These are phyloP conservation scores for Rutstroemia sp. DNA, from an alignment of 2,329 filamentous ascomycete species.

Conservation along the genomic window DNA sequence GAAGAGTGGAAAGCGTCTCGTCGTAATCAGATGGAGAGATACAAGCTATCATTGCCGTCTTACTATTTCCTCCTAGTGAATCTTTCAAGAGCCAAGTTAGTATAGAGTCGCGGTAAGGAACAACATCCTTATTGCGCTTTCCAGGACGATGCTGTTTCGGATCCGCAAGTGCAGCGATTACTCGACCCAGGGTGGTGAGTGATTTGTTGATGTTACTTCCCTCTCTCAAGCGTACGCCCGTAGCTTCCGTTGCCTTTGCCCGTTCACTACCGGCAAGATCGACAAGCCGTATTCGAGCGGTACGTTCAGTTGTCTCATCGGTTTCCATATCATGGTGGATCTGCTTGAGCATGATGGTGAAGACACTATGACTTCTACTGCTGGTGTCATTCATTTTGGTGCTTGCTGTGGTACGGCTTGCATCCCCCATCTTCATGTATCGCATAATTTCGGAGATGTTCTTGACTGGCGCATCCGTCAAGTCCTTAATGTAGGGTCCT, in stretches of 20 bases:
- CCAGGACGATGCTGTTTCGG: slow-evolving; percentile 52
- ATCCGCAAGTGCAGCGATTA: slow-evolving; percentile 82
- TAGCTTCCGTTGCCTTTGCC: slow-evolving; percentile 92
- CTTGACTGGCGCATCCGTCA: slow-evolving; percentile 88
- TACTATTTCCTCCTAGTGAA: slow-evolving; percentile 90
- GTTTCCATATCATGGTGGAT: slow-evolving; percentile 96
- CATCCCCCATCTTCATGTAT: slow-evolving; percentile 84
- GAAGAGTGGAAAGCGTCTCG: slow-evolving; percentile 89
- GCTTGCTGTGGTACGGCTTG: slow-evolving; percentile 79
- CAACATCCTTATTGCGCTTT: slow-evolving; percentile 61
- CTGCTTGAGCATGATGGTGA: slow-evolving; percentile 96
- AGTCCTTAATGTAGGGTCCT: slow-evolving; percentile 92
- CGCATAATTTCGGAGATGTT: slow-evolving; percentile 81
- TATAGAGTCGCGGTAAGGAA: slow-evolving; percentile 89
- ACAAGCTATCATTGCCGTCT: slow-evolving; percentile 98
- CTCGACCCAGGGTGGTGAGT: slow-evolving; percentile 86
- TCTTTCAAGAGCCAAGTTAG: slow-evolving; percentile 87
- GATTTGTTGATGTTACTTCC: slow-evolving; percentile 99
- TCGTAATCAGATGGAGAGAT: slow-evolving; percentile 95
- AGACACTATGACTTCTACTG: slow-evolving; percentile 92
- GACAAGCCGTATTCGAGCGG: slow-evolving; percentile 87
- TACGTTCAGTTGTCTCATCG: slow-evolving; percentile 95
- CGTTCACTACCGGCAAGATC: slow-evolving; percentile 93
- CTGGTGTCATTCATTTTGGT: slow-evolving; percentile 99
- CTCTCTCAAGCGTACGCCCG: slow-evolving; percentile 81